phyloP scores from a whole-genome alignment of 495 filamentous ascomycete genomes.

The Penicillium dipodomyicola region DNA sequence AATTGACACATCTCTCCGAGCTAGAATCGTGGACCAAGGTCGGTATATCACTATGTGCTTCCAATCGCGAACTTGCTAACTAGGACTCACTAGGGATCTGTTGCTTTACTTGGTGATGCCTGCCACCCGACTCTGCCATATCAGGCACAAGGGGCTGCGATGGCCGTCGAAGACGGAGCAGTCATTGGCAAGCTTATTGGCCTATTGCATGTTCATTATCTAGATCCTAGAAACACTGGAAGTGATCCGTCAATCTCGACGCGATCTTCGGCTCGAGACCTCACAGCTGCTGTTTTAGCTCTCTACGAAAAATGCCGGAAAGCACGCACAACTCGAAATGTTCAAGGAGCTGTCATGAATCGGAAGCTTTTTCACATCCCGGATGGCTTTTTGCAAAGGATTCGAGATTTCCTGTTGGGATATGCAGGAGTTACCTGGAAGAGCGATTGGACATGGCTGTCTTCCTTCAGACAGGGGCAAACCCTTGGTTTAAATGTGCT shows the following conservation, averaged over 20 bases:
- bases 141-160: slow-evolving; percentile 61
- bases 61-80: neutral
- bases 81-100: slow-evolving; percentile 25
- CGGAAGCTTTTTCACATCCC: slow-evolving; percentile 54
- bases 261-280: neutral
- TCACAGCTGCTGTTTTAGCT: slow-evolving; percentile 32
- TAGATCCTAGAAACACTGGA: slow-evolving; percentile 1
- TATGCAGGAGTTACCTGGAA: slow-evolving; percentile 18
- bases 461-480: slow-evolving; percentile 14
- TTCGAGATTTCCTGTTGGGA: slow-evolving; percentile 33
- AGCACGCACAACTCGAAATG: slow-evolving; percentile 50
- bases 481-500: slow-evolving; percentile 17
- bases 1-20: slow-evolving; percentile 51
- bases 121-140: slow-evolving; percentile 71
- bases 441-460: slow-evolving; percentile 24
- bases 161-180: slow-evolving; percentile 53
- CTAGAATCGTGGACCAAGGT: slow-evolving; percentile 46
- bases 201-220: slow-evolving; percentile 4
- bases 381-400: slow-evolving; percentile 47
- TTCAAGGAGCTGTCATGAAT: slow-evolving; percentile 43
- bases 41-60: slow-evolving; percentile 21
- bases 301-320: slow-evolving; percentile 58
- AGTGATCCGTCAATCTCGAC: neutral
- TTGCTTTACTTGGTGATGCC: slow-evolving; percentile 64
- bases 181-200: slow-evolving; percentile 41